Evolutionary conservation across 2,329 filamentous ascomycete species (phyloP), one percentile per base, ranked within the genome.

Genomic region (Coniochaeta prunicola): DNA sequence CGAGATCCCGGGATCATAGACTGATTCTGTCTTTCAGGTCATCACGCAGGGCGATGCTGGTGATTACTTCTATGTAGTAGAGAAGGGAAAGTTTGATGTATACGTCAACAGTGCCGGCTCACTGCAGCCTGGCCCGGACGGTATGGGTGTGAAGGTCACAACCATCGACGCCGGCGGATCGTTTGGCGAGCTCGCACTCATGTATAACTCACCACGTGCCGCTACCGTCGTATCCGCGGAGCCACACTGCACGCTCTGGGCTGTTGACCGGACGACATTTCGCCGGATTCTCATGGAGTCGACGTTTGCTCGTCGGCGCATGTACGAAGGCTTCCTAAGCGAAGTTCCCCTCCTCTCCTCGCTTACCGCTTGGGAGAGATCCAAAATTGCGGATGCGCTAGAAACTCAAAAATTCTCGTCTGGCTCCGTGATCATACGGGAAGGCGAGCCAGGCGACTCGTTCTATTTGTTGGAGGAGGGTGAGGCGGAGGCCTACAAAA

Each of bases 231-330:
- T 96, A 61, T 96, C 91, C 31, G 86, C 88, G 13, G 90, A 96
- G 67, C 72, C 87, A 3, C 77, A 83, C 34, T 92, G 89, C 68
- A 92, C 89, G 3, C 82, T 99, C 10, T 99, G 94, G 94, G 92
- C 92, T 21, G 81, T 99, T 56, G 94, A 99, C 71, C 91, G 94
- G 57, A 83, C 97, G 63, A 99, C 94, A 10, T 99, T 99, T 82
- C 91, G 94, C 66, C 90, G 94, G 61, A 97, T 99, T 64, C 81
- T 99, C 62, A 97, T 99, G 92, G 93, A 97, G 76, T 96, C 91
- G 40, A 96, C 94, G 3, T 97, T 97, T 77, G 91, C 96, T 67
- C 90, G 93, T 59, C 88, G 94, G 66, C 90, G 93, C 68, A 93
- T 97, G 87, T 97, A 97, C 75, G 94, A 99, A 76, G 91, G 87